Evolutionary conservation across 169 alveolate genomes (phyloP), one percentile per base, ranked within the genome.

Genomic region (Sarcocystis neurona): DNA sequence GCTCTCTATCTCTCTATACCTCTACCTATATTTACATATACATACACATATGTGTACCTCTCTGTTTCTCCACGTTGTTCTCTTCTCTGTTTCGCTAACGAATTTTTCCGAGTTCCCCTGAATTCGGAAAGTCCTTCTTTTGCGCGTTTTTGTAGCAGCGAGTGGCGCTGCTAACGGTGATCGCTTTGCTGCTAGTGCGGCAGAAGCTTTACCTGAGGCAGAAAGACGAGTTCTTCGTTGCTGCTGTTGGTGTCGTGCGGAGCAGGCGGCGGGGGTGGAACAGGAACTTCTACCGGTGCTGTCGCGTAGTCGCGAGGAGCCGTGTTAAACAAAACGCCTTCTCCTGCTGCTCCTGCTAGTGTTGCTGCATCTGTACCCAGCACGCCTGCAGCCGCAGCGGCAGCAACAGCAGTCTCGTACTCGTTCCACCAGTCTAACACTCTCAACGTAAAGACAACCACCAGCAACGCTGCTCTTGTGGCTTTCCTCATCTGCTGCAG

Each of bases 361-460:
- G 50, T 4, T 18, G 32, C 79, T 4, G 70, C 75, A n/a, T 43
- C 75, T 15, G 32, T 37, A 1, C 75, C 75, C 8, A 63, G n/a
- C 43, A 12, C 43, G 30, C n/a, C 72, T 15, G 34, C 10, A 37
- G 4, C 44, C 39, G 44, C 32, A 1, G 75, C 75, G 1, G 75
- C 75, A 20, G 75, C 75, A 6, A 20, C 75, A 18, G 90, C 63
- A 3, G 84, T 46, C 34, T 86, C 90, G 68, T 86, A 86, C 30
- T 70, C 79, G 20, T 46, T 44, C 90, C 90, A 86, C 90, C 90
- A 86, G 48, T 86, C 90, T 27, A 86, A 41, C n/a, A 68, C 48
- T 48, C 85, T 43, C 68, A 86, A 85, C 84, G 63, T 58, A 50
- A 86, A 85, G 30, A 72, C 78, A 63, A 86, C 53, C 10, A 34